phyloP scores from a whole-genome alignment of 2,329 filamentous ascomycete species.

The Penicillium psychrosexuale region DNA sequence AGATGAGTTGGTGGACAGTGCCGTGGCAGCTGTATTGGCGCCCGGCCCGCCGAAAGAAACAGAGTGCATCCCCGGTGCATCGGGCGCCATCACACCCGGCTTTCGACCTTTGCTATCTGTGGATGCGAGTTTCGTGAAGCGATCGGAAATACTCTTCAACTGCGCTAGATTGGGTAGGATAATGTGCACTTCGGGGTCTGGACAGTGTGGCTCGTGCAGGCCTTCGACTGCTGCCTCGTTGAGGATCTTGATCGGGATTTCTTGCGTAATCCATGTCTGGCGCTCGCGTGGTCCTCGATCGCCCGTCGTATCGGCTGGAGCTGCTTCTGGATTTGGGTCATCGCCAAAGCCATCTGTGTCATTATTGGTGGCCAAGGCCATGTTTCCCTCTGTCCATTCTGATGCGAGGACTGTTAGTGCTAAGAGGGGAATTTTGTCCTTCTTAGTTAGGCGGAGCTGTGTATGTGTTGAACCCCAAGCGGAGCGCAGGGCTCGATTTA shows the following conservation, averaged over 20 bases:
- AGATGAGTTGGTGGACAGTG: conserved; percentile 22
- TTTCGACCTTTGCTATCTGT: conserved; percentile 28
- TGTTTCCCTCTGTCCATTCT: conserved; percentile 43
- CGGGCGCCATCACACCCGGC: conserved; percentile 14
- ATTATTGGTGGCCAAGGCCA: conserved; percentile 54
- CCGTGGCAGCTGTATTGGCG: conserved; percentile 32
- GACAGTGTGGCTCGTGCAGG: conserved; percentile 87
- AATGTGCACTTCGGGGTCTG: conserved; percentile 92
- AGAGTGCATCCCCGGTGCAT: conserved; percentile 28
- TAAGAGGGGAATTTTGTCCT: conserved; percentile 79
- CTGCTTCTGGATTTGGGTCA: conserved; percentile 43
- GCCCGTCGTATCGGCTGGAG: conserved; percentile 33
- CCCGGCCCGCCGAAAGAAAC: neutral
- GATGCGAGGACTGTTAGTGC: conserved; percentile 81
- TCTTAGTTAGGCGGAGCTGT: conserved; percentile 86
- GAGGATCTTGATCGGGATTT: conserved; percentile 91
- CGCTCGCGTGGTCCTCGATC: conserved; percentile 62
- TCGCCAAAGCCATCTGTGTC: conserved; percentile 25
- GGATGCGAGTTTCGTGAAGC: conserved; percentile 81
- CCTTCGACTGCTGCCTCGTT: conserved; percentile 79
- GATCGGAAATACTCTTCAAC: conserved; percentile 89
- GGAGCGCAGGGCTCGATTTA: conserved; percentile 88
- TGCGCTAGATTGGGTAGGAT: conserved; percentile 81
- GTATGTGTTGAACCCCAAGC: conserved; percentile 77
- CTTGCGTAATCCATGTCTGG: conserved; percentile 90